These are phyloP conservation scores for Rosellinia necatrix DNA, from an alignment of 2,329 filamentous ascomycete genomes.

Conservation along the genomic window DNA sequence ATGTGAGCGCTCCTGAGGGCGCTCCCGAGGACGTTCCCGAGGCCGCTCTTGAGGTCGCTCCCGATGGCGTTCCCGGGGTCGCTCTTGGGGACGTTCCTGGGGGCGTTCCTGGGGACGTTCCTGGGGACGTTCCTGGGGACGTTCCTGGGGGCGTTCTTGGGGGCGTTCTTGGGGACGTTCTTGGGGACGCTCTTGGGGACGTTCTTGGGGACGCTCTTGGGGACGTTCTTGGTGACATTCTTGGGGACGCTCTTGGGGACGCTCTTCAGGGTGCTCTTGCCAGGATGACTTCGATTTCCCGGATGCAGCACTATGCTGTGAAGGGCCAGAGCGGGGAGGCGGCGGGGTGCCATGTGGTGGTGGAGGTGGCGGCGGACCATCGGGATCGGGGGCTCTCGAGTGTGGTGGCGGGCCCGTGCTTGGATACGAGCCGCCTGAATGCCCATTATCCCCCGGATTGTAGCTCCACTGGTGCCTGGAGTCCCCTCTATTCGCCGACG, in stretches of 20 bases:
- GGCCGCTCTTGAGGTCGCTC: constrained; percentile 28
- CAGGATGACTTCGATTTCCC: constrained; percentile 46
- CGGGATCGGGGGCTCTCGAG: constrained; percentile 34
- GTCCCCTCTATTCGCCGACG: constrained; percentile 30
- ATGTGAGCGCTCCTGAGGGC: background rate
- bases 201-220: constrained; percentile 5
- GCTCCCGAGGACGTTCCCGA: constrained; percentile 1
- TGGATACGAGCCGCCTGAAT: constrained; percentile 28
- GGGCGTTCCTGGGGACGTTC: constrained; percentile 1
- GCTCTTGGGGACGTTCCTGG: constrained; percentile 16
- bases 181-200: background rate
- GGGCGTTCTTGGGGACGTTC: background rate
- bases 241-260: background rate
- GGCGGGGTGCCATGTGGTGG: constrained; percentile 43
- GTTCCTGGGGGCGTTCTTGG: constrained; percentile 29
- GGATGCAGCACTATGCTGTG: constrained; percentile 31
- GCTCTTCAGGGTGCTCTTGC: constrained; percentile 40
- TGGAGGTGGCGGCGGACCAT: constrained; percentile 43
- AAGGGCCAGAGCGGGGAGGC: constrained; percentile 36
- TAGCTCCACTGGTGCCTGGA: constrained; percentile 32
- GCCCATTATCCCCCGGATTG: constrained; percentile 33
- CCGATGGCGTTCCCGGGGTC: constrained; percentile 13
- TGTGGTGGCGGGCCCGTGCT: constrained; percentile 25
- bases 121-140: constrained; percentile 17
- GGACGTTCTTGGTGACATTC: constrained; percentile 19